Evolutionary conservation across 805 yeast species (phyloP), one percentile per base, ranked within the genome.

Genomic region (Nakazawaea wyomingensis): DNA sequence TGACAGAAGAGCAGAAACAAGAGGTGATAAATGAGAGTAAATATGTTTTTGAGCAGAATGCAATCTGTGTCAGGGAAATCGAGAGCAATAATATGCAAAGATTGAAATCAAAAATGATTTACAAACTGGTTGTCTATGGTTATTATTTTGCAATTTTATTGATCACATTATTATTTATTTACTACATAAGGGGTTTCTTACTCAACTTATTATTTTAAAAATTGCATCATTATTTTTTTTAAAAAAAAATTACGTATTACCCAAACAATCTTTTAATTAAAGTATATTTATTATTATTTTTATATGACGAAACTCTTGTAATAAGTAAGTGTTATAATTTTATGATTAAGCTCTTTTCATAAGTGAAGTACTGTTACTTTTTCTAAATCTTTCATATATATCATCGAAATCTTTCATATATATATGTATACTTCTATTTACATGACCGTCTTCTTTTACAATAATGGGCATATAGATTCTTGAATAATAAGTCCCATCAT

Each of bases 1-100:
- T 86, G 48, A 71, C 82, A 2, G 95, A 86, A 61, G 65, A 64
- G 31, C 85, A 86, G 62, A 87, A 86, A 64, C 59, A 66, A 44
- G 85, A 81, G 43, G 72, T 86, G 49, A 79, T 86, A 36, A 74
- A 76, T 27, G 91, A 85, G 55, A 68, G 89, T 8, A 68, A 73
- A 54, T 76, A 71, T 49, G 78, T 85, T 37, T 87, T 83, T 58
- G 67, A 68, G 44, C 77, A 80, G 65, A 82, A 81, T 60, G 72
- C 73, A 34, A 65, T 59, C 16, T 75, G 86, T 52, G 68, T 86
- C 24, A 64, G 68, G 34, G 95, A 86, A 59, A 72, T 86, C 48
- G 91, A 82, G 57, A 59, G 62, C 26, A 79, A 80, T 57, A 85
- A 85, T 66, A 60, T 80, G 56, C 59, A 68, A 17, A 75, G 76